Evolutionary conservation across 208 protist genomes (phyloP).

Genomic region (Acanthamoeba triangularis): DNA sequence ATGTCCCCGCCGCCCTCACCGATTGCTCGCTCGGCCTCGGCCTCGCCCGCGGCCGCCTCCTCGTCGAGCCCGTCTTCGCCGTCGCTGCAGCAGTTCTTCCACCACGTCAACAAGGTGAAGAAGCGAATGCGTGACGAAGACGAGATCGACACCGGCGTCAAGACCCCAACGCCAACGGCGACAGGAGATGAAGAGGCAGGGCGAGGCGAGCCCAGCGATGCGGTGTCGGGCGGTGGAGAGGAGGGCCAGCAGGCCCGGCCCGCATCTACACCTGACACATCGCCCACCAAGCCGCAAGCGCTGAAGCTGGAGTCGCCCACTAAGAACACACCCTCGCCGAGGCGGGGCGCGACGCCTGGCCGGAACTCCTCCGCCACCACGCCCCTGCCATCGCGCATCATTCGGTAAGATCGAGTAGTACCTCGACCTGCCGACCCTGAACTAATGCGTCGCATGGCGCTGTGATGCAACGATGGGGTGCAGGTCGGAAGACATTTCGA

Average conservation of each 20-base stretch:
- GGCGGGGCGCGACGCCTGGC: neutral
- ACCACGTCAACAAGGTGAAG: slow-evolving; percentile 43
- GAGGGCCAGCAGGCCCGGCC: neutral
- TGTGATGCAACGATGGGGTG: neutral
- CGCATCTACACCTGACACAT: neutral
- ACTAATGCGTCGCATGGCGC: neutral
- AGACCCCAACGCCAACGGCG: neutral
- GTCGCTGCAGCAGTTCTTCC: slow-evolving; percentile 19
- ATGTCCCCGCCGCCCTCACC: slow-evolving; percentile 49
- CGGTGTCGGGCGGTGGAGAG: neutral
- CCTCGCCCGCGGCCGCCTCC: neutral
- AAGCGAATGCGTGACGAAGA: slow-evolving; percentile 37
- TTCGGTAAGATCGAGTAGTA: slow-evolving; percentile 2
- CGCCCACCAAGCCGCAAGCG: neutral
- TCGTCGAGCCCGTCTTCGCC: neutral
- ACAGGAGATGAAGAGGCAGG: neutral
- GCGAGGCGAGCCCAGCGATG: neutral
- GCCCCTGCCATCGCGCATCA: slow-evolving; percentile 10
- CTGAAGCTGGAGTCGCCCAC: neutral
- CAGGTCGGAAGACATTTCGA: slow-evolving; percentile 35
- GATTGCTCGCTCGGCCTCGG: neutral
- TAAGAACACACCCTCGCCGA: neutral
- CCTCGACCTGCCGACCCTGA: too few species aligned
- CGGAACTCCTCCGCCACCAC: neutral
- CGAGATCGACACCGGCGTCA: slow-evolving; percentile 34